phyloP scores from a whole-genome alignment of 495 filamentous ascomycete species.

The Penicillium parvum region DNA sequence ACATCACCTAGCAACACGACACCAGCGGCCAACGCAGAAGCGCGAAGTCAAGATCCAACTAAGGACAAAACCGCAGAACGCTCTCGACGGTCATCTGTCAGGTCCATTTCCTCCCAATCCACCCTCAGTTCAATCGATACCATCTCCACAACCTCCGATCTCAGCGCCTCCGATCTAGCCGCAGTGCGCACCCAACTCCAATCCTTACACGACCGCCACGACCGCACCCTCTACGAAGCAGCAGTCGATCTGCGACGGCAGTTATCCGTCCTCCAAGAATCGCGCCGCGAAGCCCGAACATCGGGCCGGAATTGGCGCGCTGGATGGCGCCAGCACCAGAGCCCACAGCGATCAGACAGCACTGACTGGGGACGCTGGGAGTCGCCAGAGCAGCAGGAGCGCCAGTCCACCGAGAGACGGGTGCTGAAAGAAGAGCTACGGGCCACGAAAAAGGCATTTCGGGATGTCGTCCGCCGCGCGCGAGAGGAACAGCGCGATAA shows the following conservation, averaged over 20 bases:
- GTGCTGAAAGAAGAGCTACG: slow-evolving; percentile 40
- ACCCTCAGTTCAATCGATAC: slow-evolving; percentile 43
- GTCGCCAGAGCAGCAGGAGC: slow-evolving; percentile 34
- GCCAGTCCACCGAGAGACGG: slow-evolving; percentile 26
- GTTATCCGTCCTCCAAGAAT: slow-evolving; percentile 32
- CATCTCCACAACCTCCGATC: slow-evolving; percentile 39
- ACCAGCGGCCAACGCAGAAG: neutral
- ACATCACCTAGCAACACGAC: neutral
- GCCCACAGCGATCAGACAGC: neutral
- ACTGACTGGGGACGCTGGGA: slow-evolving; percentile 40
- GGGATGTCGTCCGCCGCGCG: slow-evolving; percentile 36
- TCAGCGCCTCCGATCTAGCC: slow-evolving; percentile 38
- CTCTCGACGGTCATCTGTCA: slow-evolving; percentile 31
- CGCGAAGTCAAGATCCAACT: neutral
- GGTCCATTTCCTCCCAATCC: slow-evolving; percentile 34
- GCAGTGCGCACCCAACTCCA: slow-evolving; percentile 38
- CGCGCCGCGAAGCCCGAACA: slow-evolving; percentile 33
- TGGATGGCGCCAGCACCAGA: slow-evolving; percentile 18
- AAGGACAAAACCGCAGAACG: slow-evolving; percentile 13
- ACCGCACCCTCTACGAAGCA: slow-evolving; percentile 37
- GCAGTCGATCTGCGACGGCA: slow-evolving; percentile 39
- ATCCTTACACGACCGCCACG: slow-evolving; percentile 36
- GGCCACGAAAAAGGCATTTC: slow-evolving; percentile 36
- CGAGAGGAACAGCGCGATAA: slow-evolving; percentile 37
- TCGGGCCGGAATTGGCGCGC: slow-evolving; percentile 24